phyloP scores from a whole-genome alignment of 78 protist species.

The Dictyostelium intermedium region DNA sequence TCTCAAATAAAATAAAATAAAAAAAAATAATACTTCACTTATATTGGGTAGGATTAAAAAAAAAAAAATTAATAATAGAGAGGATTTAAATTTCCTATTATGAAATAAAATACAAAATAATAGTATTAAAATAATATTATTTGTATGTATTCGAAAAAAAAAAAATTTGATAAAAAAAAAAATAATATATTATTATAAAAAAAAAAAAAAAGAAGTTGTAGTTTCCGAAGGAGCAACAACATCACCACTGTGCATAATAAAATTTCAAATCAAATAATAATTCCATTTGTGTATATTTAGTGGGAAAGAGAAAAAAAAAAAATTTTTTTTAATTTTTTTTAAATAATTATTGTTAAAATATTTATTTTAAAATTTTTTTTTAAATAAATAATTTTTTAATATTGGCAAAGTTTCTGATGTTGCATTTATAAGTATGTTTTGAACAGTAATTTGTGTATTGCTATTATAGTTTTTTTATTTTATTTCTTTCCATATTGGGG shows the following conservation, averaged over 20 bases:
- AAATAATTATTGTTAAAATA: too few relatives aligned
- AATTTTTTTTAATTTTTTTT: too few relatives aligned
- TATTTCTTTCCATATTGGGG: background rate
- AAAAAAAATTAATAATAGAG: background rate
- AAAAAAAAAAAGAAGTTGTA: background rate
- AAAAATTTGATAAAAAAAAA: too few relatives aligned
- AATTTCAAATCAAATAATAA: background rate
- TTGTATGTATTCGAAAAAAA: background rate
- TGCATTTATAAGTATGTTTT: background rate
- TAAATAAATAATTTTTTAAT: too few relatives aligned
- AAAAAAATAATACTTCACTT: background rate
- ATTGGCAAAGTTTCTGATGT: background rate
- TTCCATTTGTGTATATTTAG: too few relatives aligned
- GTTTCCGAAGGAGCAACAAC: background rate
- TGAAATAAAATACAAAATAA: background rate
- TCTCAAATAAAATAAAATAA: background rate
- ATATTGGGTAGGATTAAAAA: background rate
- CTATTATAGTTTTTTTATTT: too few relatives aligned
- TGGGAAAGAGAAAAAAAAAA: too few relatives aligned
- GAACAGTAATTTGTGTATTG: background rate
- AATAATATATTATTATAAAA: too few relatives aligned
- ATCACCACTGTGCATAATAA: background rate
- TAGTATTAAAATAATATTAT: too few relatives aligned
- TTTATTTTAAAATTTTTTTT: too few relatives aligned
- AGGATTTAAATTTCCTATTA: background rate